phyloP scores from a whole-genome alignment of 2,329 filamentous ascomycete genomes.

The Ceratocystis huliohia region DNA sequence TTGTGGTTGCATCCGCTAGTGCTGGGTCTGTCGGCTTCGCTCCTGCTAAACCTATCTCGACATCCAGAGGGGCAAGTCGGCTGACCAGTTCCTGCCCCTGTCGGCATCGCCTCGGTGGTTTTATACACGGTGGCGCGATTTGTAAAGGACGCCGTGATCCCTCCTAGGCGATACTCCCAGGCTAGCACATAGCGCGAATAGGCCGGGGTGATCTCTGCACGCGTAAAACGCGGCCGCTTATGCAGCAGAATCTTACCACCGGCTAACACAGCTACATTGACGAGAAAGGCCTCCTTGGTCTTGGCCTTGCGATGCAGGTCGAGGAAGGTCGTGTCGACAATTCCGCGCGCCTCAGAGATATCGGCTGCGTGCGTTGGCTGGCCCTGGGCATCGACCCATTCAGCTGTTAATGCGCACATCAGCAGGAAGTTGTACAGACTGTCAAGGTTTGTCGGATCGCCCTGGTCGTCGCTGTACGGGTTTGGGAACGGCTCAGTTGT shows the following conservation, averaged over 20 bases:
- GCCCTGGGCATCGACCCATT: constrained; percentile 41
- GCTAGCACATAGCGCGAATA: constrained; percentile 18
- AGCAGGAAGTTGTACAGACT: constrained; percentile 44
- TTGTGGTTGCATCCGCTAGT: neutral
- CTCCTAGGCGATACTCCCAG: constrained; percentile 19
- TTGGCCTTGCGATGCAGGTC: constrained; percentile 39
- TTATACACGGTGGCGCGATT: constrained; percentile 16
- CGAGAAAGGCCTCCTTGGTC: constrained; percentile 43
- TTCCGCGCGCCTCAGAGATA: constrained; percentile 41
- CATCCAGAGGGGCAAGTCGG: neutral
- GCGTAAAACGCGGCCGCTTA: constrained; percentile 18
- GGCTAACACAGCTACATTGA: constrained; percentile 45
- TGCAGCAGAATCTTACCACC: constrained; percentile 41
- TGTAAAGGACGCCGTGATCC: constrained; percentile 14
- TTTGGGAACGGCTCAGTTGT: constrained; percentile 19
- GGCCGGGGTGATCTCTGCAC: constrained; percentile 8
- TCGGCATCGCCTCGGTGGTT: neutral
- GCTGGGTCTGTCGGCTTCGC: neutral
- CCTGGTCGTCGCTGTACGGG: constrained; percentile 23
- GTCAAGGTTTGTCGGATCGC: constrained; percentile 44
- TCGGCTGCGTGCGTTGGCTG: constrained; percentile 32
- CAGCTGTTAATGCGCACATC: constrained; percentile 36
- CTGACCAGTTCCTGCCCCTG: neutral
- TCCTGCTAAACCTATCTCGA: neutral
- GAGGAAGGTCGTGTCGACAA: constrained; percentile 42